Evolutionary conservation across 352 stramenopile genomes (phyloP), one percentile per base, ranked within the genome.

Genomic region (Salisapilia sapeloensis): DNA sequence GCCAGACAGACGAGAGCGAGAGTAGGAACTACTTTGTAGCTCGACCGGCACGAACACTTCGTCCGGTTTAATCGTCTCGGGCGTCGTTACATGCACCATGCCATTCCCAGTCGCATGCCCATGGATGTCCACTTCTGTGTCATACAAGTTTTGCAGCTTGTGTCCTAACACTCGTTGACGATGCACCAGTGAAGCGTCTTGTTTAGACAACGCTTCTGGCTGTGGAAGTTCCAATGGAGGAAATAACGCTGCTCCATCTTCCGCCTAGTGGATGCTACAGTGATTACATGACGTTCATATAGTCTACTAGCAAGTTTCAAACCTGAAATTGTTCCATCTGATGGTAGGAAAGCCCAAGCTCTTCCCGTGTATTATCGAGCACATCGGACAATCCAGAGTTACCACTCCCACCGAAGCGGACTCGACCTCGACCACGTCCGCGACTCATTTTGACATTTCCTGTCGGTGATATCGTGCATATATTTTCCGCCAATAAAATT

Each of bases 251-350:
- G 50, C 40, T 7, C 56, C 54, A 28, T 40, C 50, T 38, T 78
- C 65, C 2, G 56, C 32, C 65, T 81, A 32, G 26, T 24, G 4
- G 35, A 18, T 20, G 34, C 14, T 24, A 8, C 17, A 37, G 37
- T 10, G 6, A 39, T 12, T n/a, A 4, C 28, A 35, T 14, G 8
- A 13, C 28, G 12, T 41, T n/a, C 33, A 16, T 44, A 13, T 16
- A 12, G n/a, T 29, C 2, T 4, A 6, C 11, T 10, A 20, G 11
- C 2, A n/a, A 37, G 6, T 28, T n/a, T 47, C 54, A 13, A 40
- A 81, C 65, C 25, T 75, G 53, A 9, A 81, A 46, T 42, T 58
- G 38, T 43, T 81, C 65, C 65, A 81, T 81, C 46, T 81, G 65
- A 15, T 51, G 50, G 34, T 81, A 51, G 14, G 61, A 75, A 24